Evolutionary conservation across 805 yeast species (phyloP), one percentile per base, ranked within the genome.

Genomic region (Candida argentea): DNA sequence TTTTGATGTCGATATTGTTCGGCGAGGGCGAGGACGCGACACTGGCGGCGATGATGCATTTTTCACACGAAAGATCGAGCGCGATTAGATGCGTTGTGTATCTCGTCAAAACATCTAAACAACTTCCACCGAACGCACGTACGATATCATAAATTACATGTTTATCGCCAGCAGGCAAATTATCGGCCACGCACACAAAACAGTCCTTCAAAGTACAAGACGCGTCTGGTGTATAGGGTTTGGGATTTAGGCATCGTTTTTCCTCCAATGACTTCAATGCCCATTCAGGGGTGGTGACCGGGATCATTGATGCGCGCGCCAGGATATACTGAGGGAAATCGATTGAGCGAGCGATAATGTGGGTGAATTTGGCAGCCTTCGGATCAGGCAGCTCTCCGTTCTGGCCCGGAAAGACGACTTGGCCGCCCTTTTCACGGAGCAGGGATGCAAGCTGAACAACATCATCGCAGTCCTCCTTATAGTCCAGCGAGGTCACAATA

Each of bases 11-110:
- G 20, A 59, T 49, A 4, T 48, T 48, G n/a, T 32, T 36, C 10
- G 34, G 39, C 20, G 35, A 29, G 12, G 24, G 13, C n/a, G 27
- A 30, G 5, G 24, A 30, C 6, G 20, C 34, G 9, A 50, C 51
- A 26, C 66, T 53, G 3, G 62, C 57, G 1, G 82, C 84, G 15
- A 70, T 60, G 21, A 73, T 61, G 26, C 76, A 69, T 33, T 73
- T 73, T 29, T 73, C 81, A 30, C 73, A 70, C 3, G 69, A 50
- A 20, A 55, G 45, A 36, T 70, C 71, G 4, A 51, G 44, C 0
- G 89, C 70, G 13, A 89, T 57, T 20, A 85, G 62, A 59, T 89
- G 96, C 0, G 95, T 83, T 2, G 94, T 82, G 37, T 68, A 70
- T 29, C 68, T 67, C 6, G 84, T 75, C 17, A 87, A 57, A 7